Evolutionary conservation across 805 yeast species (phyloP), one percentile per base, ranked within the genome.

Genomic region (Pichia insulana): DNA sequence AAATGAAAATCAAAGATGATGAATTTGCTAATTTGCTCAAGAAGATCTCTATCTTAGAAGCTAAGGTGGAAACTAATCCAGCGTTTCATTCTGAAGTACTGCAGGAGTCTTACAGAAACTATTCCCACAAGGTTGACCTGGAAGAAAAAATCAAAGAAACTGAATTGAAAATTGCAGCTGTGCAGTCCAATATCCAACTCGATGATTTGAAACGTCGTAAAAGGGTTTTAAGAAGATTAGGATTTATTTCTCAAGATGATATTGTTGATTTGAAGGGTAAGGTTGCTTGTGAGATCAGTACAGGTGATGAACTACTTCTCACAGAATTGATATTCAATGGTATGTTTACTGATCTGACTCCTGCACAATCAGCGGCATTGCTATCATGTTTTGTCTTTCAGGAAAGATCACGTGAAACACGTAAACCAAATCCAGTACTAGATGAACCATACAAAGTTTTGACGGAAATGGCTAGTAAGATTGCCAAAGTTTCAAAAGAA

Each of bases 291-390:
- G 97, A 90, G 56, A 90, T 90, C 53, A 80, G 90, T 53, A 83
- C 94, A 18, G 97, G 96, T 46, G 87, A 80, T 57, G 96, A 87
- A 63, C 65, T 87, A 42, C 58, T 87, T 48, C 64, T 92, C 39
- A 92, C 99, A 0, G 98, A 92, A 59, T 68, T 92, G 51, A 84
- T 92, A 27, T 92, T 92, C 71, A 89, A 89, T 59, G 97, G 97
- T 74, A 83, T 85, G 19, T 92, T 92, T 68, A 87, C 80, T 54
- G 96, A 87, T 39, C 69, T 92, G 47, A 71, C 79, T 5, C 81
- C 96, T 2, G 95, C 85, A 54, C 96, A 88, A 60, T 80, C 94
- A 62, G 97, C 97, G 11, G 86, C 97, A 0, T 65, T 92, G 41
- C 64, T 92, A 40, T 88, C 96, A 30, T 88, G 97, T 65, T 92